Base-by-base conservation (phyloP, 768 basidiomycete species). In the Inosperma sp. region DNA sequence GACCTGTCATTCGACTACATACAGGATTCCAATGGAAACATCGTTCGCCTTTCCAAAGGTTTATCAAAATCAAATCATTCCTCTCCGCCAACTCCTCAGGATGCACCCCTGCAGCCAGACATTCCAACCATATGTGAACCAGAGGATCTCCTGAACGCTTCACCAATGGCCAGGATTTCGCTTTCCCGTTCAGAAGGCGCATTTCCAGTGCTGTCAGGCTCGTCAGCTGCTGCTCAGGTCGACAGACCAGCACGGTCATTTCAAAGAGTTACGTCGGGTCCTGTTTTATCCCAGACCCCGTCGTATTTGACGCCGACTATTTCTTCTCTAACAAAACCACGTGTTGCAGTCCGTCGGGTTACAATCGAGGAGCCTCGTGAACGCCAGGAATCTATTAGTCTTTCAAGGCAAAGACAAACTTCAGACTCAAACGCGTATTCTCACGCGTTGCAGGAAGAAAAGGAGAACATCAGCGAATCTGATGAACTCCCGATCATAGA, bases 1-100 rank as follows among this genome's bases (percentile, higher is more conserved):
- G 83, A 84, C 59, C 76, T 84, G 45, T 83, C 81, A 6, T 84
- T 86, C 64, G 80, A 82, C 57, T 86, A 83, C 53, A 72, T 78
- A 55, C 71, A 69, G 36, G 79, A 81, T 67, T 68, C 72, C 9
- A 68, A 78, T 7, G 83, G 82, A 6, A 75, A 83, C 51, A 70
- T 72, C 49, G 68, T 82, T 39, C 79, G 83, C 10, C 70, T 76
- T 14, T 79, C 81, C 5, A 83, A 81, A 60, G 77, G 78, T 8
- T 68, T 70, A 25, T 72, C 68, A 44, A 75, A 76, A 60, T 72
- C 72, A 14, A 72, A 70, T 51, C 51, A 67, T 30, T 78, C 75
- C 2, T 71, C 76, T 14, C 76, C 78, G 1, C 68, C 74, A 19
- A 77, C 75, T 6, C 72, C 76, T 4, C 67, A 71, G 47, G 76